Conservation (phyloP, 2,329 filamentous ascomycete genomes). For the Sclerotinia spermophila region DNA sequence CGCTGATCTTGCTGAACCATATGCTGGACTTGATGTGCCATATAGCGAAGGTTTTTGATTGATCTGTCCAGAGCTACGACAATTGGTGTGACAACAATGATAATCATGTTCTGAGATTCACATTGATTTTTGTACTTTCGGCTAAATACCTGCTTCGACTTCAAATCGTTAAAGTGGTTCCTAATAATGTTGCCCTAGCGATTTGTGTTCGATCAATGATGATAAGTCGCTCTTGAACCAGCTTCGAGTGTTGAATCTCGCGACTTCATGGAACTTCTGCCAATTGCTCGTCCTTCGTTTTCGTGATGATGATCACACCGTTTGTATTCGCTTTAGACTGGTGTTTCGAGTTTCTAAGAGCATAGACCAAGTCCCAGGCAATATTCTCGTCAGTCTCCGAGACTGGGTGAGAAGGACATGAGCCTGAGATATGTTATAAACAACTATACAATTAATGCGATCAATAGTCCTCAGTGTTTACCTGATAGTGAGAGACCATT, state of each 20-base stretch:
- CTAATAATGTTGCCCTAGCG: slow-evolving; percentile 32
- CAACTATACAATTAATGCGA: background rate
- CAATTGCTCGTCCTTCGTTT: slow-evolving; percentile 22
- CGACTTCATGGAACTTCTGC: slow-evolving; percentile 17
- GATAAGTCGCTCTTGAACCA: slow-evolving; percentile 21
- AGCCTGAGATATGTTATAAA: slow-evolving; percentile 26
- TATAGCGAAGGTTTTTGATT: slow-evolving; percentile 29
- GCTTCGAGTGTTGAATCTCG: slow-evolving; percentile 25
- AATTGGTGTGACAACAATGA: slow-evolving; percentile 33
- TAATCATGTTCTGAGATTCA: slow-evolving; percentile 31
- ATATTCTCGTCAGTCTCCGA: slow-evolving; percentile 24
- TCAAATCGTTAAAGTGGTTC: slow-evolving; percentile 33
- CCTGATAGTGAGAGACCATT: background rate
- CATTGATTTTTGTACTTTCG: slow-evolving; percentile 18
- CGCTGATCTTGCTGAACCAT: slow-evolving; percentile 25
- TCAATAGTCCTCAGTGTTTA: background rate
- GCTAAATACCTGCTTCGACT: slow-evolving; percentile 31
- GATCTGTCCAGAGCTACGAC: slow-evolving; percentile 27
- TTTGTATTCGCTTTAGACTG: slow-evolving; percentile 18
- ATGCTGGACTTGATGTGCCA: slow-evolving; percentile 31
- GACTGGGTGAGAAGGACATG: slow-evolving; percentile 28
- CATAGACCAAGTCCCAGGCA: slow-evolving; percentile 29
- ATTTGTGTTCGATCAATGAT: slow-evolving; percentile 20
- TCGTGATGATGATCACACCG: slow-evolving; percentile 24
- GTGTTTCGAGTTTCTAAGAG: slow-evolving; percentile 18